Conservation (phyloP, 129 eudicot genomes). For the Logfia minima region DNA sequence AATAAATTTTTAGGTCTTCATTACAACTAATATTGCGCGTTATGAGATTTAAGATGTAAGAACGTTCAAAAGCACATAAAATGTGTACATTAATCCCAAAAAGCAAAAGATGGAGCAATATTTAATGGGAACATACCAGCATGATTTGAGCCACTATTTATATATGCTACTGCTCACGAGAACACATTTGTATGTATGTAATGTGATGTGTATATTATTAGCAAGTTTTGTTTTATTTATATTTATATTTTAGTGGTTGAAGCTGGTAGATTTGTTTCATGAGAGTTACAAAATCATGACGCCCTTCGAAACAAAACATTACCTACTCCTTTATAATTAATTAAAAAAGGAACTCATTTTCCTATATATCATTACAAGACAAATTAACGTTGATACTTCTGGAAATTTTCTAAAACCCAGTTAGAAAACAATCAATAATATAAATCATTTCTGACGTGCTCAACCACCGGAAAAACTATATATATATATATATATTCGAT, state of each 20-base stretch:
- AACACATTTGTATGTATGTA: not conserved
- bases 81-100: constrained; percentile 19
- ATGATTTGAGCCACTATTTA: constrained; percentile 39
- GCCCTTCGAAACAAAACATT: not conserved
- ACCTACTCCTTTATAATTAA: not conserved
- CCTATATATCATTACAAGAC: constrained; percentile 1
- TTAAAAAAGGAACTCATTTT: not conserved
- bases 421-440: too few species aligned
- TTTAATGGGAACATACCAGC: constrained; percentile 34
- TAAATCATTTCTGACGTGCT: not conserved
- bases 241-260: not conserved
- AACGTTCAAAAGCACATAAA: not conserved
- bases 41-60: not conserved
- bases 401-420: not conserved
- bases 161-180: constrained; percentile 32
- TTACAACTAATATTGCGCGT: too few species aligned
- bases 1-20: too few species aligned
- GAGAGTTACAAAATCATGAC: constrained; percentile 5
- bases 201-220: not conserved
- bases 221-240: constrained; percentile 14
- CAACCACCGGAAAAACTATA: too few species aligned
- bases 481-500: not conserved
- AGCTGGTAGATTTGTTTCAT: constrained; percentile 1
- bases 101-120: constrained; percentile 22
- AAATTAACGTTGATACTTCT: not conserved